A percentile compares a stretch with the other conserved stretches of the same genome.
Conservation (phyloP, 768 basidiomycete genomes). For the Amyloporia xantha region DNA sequence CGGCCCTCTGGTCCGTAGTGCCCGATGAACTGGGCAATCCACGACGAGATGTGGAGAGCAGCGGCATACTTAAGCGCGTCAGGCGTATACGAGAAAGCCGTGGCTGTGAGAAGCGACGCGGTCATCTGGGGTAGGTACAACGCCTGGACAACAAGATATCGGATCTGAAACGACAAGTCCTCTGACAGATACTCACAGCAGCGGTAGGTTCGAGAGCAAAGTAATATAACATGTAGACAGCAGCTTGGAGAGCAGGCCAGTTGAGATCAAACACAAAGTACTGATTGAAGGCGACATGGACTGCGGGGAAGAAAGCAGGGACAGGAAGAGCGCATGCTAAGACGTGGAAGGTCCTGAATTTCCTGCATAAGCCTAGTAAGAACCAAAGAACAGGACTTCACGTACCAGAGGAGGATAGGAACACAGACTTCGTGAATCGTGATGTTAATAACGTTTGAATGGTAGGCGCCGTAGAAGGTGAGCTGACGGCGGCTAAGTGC, state of each 20-base stretch:
- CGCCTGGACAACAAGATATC: constrained; percentile 37
- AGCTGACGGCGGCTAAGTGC: constrained; percentile 41
- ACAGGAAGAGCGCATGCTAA: constrained; percentile 41
- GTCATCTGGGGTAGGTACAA: constrained; percentile 74
- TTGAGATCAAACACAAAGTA: constrained; percentile 70
- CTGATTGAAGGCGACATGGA: constrained; percentile 47
- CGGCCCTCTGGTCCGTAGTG: constrained; percentile 85
- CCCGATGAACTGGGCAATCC: constrained; percentile 88
- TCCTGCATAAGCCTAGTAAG: neutral
- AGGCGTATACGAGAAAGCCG: constrained; percentile 49
- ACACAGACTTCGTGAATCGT: constrained; percentile 83
- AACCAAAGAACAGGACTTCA: neutral
- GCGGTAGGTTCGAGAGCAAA: constrained; percentile 74
- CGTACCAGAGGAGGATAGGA: constrained; percentile 74
- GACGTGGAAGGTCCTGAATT: constrained; percentile 64
- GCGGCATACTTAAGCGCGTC: constrained; percentile 49
- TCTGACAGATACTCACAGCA: constrained; percentile 50
- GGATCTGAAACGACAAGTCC: constrained; percentile 1
- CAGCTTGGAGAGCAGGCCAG: constrained; percentile 50
- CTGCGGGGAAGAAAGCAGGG: constrained; percentile 47
- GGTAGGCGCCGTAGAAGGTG: constrained; percentile 91
- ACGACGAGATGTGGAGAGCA: constrained; percentile 59
- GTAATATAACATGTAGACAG: constrained; percentile 69
- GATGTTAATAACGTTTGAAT: constrained; percentile 77
- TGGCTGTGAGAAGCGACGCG: constrained; percentile 62